Base-by-base conservation (phyloP, 2,329 filamentous ascomycete species). In the Aspergillus sojae region DNA sequence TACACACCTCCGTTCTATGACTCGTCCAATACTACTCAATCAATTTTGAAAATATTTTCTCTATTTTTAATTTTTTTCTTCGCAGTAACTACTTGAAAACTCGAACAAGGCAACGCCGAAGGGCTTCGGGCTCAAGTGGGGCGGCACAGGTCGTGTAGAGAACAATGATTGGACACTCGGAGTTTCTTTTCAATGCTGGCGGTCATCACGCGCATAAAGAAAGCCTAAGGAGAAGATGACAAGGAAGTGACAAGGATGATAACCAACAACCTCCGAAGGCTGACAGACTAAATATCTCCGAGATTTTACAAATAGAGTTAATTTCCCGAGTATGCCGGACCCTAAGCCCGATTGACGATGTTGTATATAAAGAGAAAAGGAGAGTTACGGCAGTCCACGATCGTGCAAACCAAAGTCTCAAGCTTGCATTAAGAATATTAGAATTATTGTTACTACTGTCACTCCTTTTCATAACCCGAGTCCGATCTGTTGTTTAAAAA, bases 1-100 rank as follows among this genome's bases (percentile, higher is more conserved):
- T 36, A 16, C 1, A 16, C 14, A 16, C 16, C 34, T 6, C 1
- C 34, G 0, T 36, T 16, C 3, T 6, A 3, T 16, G 14, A 16
- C 14, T 6, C 5, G 34, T 16, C 14, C 12, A 36, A 16, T 36
- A 16, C 16, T 16, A 6, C 5, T 0, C 34, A 7, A 6, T 6
- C 3, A 0, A 6, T 1, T 16, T 7, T 5, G 12, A 36, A 36
- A 3, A 6, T 2, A 1, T 2, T 6, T 2, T 14, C 21, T 21
- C 21, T 21, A 21, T 21, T 21, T 21, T 21, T 21, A 21, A 21
- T 21, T 21, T 21, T 16, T 36, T 36, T 7, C 12, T 16, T 36
- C 5, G 32, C 11, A 36, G 14, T 36, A 6, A 16, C 34, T 36
- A 36, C 1, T 16, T 3, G 34, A 36, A 2, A 36, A 6, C 14